Percentiles rank a stretch among this genome's conserved stretches.
Conservation (phyloP, 2,329 filamentous ascomycete species). For the Colletotrichum tropicale region DNA sequence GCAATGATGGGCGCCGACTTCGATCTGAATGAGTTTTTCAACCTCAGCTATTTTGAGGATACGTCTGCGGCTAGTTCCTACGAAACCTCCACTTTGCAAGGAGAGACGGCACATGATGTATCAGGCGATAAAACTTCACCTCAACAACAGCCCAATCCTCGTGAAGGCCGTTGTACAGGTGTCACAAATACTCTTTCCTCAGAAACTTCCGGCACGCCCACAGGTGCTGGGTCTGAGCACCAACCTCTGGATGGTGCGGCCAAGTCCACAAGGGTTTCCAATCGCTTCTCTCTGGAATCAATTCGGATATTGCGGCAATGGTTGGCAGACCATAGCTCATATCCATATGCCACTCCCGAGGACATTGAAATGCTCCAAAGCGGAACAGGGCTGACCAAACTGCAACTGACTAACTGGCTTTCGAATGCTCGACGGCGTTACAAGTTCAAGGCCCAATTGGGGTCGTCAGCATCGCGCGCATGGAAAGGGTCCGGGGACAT, state of each 20-base stretch:
- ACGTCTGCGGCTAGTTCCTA: fast-evolving
- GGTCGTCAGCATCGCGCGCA: background rate
- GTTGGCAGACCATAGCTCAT: background rate
- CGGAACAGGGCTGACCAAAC: background rate
- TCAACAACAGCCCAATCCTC: background rate
- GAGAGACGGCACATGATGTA: background rate
- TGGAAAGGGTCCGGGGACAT: background rate
- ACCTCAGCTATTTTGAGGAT: background rate
- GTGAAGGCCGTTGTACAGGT: background rate
- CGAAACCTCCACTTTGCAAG: background rate
- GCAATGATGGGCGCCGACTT: background rate
- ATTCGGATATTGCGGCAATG: background rate
- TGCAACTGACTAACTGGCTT: background rate
- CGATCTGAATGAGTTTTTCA: background rate
- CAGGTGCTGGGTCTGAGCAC: background rate
- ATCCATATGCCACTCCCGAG: background rate
- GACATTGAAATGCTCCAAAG: background rate
- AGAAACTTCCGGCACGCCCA: fast-evolving
- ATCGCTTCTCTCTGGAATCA: background rate
- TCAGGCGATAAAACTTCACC: background rate
- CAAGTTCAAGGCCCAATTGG: background rate
- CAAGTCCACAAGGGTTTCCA: background rate
- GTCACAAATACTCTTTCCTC: background rate
- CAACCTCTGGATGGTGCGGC: background rate
- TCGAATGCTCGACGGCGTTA: background rate